Evolutionary conservation across 2,329 filamentous ascomycete species (phyloP), one percentile per base, ranked within the genome.

Genomic region (Trichoderma simmonsii): DNA sequence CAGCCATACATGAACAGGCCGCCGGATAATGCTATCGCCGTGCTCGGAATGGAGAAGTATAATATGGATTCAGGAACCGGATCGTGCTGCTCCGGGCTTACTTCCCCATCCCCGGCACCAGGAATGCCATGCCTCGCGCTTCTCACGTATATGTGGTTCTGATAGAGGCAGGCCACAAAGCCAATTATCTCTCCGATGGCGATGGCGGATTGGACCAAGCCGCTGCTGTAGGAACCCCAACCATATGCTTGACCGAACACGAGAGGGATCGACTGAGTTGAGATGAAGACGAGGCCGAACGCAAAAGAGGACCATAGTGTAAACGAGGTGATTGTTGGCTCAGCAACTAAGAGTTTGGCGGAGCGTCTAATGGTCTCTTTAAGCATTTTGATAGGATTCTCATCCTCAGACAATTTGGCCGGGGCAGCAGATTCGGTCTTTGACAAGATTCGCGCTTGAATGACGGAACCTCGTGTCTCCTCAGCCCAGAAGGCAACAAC

Each of bases 1-100:
- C 61, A 63, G 18, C 61, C 61, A 43, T 63, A 63, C 61, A 63
- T 63, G 24, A 63, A 63, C 18, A 63, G 61, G 14, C 61, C 61
- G n/a, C 61, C 61, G 9, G 61, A 43, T 28, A 63, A 43, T 48
- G 61, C 36, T 30, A 63, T 63, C 26, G 61, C 61, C 11, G 61
- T 63, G 36, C 61, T 63, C 6, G 61, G 61, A 30, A 63, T 63
- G 15, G 61, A 63, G 36, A 63, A 36, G 6, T 51, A 51, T 3
- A 51, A 51, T 2, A 51, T 51, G 43, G 43, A 21, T 12, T 51
- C 43, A 0, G 43, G 43, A 51, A 51, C 43, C 9, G 43, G 43
- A 3, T 51, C 43, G 9, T 51, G 3, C n/a, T 51, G n/a, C 43
- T 51, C 43, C n/a, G 8, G 43, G 4, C 43, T 51, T 21, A 4